Percentiles rank a stretch among this genome's conserved stretches.
phyloP scores from a whole-genome alignment of 352 stramenopile species.

The Plasmopara halstedii region DNA sequence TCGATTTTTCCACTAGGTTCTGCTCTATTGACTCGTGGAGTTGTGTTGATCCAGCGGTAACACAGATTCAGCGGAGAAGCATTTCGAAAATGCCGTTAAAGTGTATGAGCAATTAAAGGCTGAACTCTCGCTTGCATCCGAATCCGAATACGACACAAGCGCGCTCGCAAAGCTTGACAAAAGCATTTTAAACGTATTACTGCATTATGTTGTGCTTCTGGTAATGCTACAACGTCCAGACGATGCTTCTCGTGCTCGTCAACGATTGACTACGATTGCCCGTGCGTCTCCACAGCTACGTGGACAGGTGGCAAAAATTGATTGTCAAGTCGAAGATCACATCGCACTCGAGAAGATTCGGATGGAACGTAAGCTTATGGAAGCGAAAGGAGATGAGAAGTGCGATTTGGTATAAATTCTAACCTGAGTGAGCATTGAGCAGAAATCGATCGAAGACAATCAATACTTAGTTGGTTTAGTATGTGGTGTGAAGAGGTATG shows the following conservation, averaged over 20 bases:
- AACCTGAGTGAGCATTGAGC: no score
- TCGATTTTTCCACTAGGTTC: background rate
- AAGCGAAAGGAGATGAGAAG: slow-evolving; percentile 5
- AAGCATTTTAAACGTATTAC: slow-evolving; percentile 14
- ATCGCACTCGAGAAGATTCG: slow-evolving; percentile 12
- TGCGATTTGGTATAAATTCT: no score
- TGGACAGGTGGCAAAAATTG: slow-evolving; percentile 12
- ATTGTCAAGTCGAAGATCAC: slow-evolving; percentile 15
- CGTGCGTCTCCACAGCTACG: slow-evolving; percentile 3
- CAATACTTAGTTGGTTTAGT: no score
- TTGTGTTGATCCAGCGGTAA: slow-evolving; percentile 1
- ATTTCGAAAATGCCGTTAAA: slow-evolving; percentile 19
- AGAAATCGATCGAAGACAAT: no score
- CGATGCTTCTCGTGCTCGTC: slow-evolving; percentile 9
- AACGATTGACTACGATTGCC: slow-evolving; percentile 8
- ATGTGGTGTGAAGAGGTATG: no score
- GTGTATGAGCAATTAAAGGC: slow-evolving; percentile 17
- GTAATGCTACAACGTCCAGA: slow-evolving; percentile 6
- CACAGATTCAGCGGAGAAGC: slow-evolving; percentile 5
- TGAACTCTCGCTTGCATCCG: slow-evolving; percentile 7
- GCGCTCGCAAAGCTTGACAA: slow-evolving; percentile 7
- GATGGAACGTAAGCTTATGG: slow-evolving; percentile 7
- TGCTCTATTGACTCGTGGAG: background rate
- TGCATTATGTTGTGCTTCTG: slow-evolving; percentile 15
- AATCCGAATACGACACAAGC: slow-evolving; percentile 1